Evolutionary conservation across 306 rosid species (phyloP).

Genomic region (Pterocarpus santalinus): DNA sequence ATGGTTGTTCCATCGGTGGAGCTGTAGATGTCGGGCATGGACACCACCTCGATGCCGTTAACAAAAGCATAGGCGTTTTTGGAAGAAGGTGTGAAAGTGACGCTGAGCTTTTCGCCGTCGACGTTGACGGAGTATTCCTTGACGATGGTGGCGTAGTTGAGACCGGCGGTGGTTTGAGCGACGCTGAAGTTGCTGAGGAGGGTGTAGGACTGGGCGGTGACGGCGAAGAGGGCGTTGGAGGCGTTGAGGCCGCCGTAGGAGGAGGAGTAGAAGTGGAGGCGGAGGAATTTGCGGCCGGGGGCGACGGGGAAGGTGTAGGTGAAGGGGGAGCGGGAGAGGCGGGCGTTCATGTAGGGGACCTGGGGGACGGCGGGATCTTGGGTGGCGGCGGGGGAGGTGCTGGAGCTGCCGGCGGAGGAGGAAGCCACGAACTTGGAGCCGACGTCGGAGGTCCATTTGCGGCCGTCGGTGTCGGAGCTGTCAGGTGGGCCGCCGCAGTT

Average conservation of each 20-base stretch:
- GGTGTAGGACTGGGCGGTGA: slow-evolving; percentile 55
- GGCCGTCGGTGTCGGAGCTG: slow-evolving; percentile 52
- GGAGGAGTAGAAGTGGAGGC: slow-evolving; percentile 64
- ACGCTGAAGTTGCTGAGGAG: slow-evolving; percentile 67
- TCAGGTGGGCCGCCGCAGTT: slow-evolving; percentile 66
- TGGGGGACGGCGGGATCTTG: slow-evolving; percentile 67
- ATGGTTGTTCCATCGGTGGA: slow-evolving; percentile 29
- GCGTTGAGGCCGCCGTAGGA: slow-evolving; percentile 59
- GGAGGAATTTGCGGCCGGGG: slow-evolving; percentile 64
- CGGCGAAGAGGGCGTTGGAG: slow-evolving; percentile 61
- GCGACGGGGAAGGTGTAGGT: slow-evolving; percentile 72
- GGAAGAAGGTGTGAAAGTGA: slow-evolving; percentile 59
- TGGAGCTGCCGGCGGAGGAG: slow-evolving; percentile 46
- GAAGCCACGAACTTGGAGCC: slow-evolving; percentile 55
- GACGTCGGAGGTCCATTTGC: slow-evolving; percentile 62
- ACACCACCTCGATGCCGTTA: slow-evolving; percentile 78
- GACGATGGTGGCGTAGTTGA: slow-evolving; percentile 47
- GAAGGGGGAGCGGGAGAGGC: slow-evolving; percentile 57
- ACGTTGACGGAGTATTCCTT: slow-evolving; percentile 67
- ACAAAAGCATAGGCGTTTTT: slow-evolving; percentile 57
- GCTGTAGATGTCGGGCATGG: slow-evolving; percentile 68
- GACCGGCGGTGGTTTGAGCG: slow-evolving; percentile 54
- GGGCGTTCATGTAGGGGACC: slow-evolving; percentile 67
- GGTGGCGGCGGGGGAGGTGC: slow-evolving; percentile 46
- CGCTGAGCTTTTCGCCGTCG: slow-evolving; percentile 52